Evolutionary conservation across 331 rosid genomes (phyloP).

Genomic region (Spiraea crenata): DNA sequence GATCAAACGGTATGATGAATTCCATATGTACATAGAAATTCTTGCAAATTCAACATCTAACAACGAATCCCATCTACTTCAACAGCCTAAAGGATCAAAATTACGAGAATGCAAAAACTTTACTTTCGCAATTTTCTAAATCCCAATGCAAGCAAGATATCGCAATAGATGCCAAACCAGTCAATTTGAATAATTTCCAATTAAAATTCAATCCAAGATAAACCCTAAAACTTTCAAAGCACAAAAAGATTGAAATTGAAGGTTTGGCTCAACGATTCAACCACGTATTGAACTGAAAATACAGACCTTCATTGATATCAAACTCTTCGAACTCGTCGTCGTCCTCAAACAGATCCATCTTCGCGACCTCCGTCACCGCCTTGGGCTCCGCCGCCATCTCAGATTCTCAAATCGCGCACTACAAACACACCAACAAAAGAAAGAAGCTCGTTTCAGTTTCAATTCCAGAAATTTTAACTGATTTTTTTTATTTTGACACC

Average conservation of each 20-base stretch:
- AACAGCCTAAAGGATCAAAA: neutral
- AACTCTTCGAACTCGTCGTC: slow-evolving; percentile 93
- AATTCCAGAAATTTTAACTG: neutral
- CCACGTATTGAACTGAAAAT: neutral
- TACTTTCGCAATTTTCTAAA: neutral
- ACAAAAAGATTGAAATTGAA: neutral
- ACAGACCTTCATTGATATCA: slow-evolving; percentile 64
- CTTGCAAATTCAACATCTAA: neutral
- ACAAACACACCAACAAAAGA: neutral
- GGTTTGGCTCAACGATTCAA: neutral
- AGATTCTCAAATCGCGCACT: slow-evolving; percentile 18
- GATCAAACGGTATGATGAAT: too few relatives aligned
- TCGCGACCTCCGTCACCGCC: slow-evolving; percentile 58
- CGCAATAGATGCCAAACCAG: neutral
- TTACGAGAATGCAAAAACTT: neutral
- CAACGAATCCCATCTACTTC: neutral
- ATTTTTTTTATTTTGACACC: neutral
- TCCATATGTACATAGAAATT: too few relatives aligned
- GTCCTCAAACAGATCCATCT: slow-evolving; percentile 86
- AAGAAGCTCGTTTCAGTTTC: neutral
- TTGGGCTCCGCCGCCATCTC: slow-evolving; percentile 73
- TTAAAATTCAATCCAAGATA: neutral
- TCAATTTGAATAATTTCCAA: neutral
- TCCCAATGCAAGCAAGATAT: neutral
- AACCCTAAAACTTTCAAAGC: neutral